Evolutionary conservation across 371 early-diverging fungal genomes (phyloP).

Genomic region (Mortierella sp.): DNA sequence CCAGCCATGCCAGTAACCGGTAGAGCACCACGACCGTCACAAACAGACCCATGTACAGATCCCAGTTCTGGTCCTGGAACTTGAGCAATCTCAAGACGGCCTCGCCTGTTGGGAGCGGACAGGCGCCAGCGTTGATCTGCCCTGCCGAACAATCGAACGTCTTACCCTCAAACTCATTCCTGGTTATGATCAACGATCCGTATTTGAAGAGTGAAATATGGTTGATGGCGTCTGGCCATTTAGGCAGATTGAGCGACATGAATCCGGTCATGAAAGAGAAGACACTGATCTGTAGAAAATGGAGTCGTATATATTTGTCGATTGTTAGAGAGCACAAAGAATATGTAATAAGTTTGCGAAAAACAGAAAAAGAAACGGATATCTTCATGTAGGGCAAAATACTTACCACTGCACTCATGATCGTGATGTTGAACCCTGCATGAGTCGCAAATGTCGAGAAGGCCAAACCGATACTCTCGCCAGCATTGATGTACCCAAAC

Average conservation of each 20-base stretch:
- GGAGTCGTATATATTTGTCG: no score
- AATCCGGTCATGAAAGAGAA: constrained; percentile 55
- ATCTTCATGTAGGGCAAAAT: not conserved
- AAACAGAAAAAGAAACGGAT: not conserved
- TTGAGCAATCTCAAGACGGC: constrained; percentile 23
- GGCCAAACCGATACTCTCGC: constrained; percentile 45
- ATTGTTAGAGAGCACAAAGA: not conserved
- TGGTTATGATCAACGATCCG: constrained; percentile 28
- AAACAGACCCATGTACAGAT: constrained; percentile 48
- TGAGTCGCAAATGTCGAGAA: constrained; percentile 49
- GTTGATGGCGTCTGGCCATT: constrained; percentile 33
- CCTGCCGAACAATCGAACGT: constrained; percentile 30
- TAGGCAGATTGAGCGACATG: constrained; percentile 34
- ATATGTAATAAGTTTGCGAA: not conserved
- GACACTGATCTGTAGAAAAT: constrained; percentile 31
- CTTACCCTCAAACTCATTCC: constrained; percentile 43
- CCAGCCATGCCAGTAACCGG: constrained; percentile 37
- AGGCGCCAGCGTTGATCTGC: constrained; percentile 23
- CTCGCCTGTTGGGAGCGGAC: constrained; percentile 41
- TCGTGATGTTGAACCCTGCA: constrained; percentile 45
- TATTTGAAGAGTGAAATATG: constrained; percentile 45
- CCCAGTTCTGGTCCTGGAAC: constrained; percentile 41
- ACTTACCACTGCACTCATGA: constrained; percentile 52
- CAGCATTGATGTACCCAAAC: constrained; percentile 53
- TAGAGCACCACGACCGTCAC: constrained; percentile 27